These are phyloP conservation scores for Phytophthora cryptogea DNA, from an alignment of 352 stramenopile genomes.

Conservation along the genomic window DNA sequence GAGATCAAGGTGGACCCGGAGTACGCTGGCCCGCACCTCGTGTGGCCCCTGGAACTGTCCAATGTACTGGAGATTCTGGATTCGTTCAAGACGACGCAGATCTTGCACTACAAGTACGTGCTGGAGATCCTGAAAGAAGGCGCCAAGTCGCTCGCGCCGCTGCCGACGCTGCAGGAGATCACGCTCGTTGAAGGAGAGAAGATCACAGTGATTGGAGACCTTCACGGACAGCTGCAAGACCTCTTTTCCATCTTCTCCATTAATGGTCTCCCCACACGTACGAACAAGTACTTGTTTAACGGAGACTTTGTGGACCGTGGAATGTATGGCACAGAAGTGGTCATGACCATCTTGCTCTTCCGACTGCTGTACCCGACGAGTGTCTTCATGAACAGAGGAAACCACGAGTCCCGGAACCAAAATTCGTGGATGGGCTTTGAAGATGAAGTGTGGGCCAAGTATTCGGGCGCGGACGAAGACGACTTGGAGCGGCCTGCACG, in stretches of 20 bases:
- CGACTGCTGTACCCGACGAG: slow-evolving; percentile 80
- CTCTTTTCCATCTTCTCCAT: slow-evolving; percentile 95
- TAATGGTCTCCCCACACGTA: slow-evolving; percentile 86
- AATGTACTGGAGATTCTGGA: slow-evolving; percentile 91
- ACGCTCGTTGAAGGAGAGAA: slow-evolving; percentile 82
- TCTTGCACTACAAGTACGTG: slow-evolving; percentile 93
- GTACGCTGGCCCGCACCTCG: slow-evolving; percentile 80
- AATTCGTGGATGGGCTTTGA: slow-evolving; percentile 95
- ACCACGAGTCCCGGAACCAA: slow-evolving; percentile 95
- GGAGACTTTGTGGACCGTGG: slow-evolving; percentile 96
- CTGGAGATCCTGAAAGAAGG: slow-evolving; percentile 80
- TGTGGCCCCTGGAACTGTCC: slow-evolving; percentile 83
- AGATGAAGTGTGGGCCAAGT: slow-evolving; percentile 88
- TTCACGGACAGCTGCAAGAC: slow-evolving; percentile 95
- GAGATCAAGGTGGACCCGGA: slow-evolving; percentile 56
- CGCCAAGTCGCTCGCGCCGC: slow-evolving; percentile 58
- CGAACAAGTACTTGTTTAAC: slow-evolving; percentile 97
- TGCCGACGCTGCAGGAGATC: slow-evolving; percentile 90
- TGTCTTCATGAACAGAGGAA: slow-evolving; percentile 94
- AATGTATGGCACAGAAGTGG: slow-evolving; percentile 85
- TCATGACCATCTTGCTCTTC: slow-evolving; percentile 81
- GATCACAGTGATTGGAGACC: slow-evolving; percentile 93
- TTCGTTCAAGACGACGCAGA: slow-evolving; percentile 88
- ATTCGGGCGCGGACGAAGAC: slow-evolving; percentile 66
- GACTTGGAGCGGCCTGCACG: slow-evolving; percentile 48